Conservation (phyloP, 208 protist species). For the Trypanosoma mega region DNA sequence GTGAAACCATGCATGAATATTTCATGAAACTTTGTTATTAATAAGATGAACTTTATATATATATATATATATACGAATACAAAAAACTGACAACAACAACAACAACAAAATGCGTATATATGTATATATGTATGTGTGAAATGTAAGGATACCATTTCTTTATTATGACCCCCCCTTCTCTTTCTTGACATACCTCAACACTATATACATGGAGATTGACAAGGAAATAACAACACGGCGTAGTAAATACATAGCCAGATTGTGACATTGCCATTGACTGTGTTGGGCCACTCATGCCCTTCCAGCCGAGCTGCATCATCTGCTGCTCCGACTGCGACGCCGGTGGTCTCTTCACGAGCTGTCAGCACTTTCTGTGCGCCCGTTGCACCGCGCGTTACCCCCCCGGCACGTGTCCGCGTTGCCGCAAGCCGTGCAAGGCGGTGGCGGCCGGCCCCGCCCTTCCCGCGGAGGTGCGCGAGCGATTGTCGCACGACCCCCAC, state of each 20-base stretch:
- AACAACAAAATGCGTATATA: not conserved
- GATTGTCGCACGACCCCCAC: slow-evolving; percentile 43
- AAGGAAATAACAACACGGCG: no score
- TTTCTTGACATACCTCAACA: no score
- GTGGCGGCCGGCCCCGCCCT: slow-evolving; percentile 37
- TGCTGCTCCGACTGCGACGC: slow-evolving; percentile 77
- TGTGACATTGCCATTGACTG: not conserved
- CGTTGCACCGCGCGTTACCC: slow-evolving; percentile 60
- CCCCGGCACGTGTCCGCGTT: slow-evolving; percentile 63
- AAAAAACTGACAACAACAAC: not conserved
- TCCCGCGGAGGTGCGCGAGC: slow-evolving; percentile 33
- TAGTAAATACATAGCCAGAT: no score
- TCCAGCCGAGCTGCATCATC: slow-evolving; percentile 78
- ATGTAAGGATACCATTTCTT: no score
- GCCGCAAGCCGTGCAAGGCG: slow-evolving; percentile 49
- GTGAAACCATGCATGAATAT: no score
- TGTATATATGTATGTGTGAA: no score
- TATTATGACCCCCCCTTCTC: no score
- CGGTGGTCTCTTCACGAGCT: slow-evolving; percentile 65
- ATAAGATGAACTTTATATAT: not conserved
- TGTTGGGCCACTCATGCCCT: slow-evolving; percentile 38
- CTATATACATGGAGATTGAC: no score
- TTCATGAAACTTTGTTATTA: not conserved
- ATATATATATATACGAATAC: not conserved
- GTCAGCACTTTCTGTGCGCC: slow-evolving; percentile 86